Conservation (phyloP, 139 green algal species). For the Gonium pectorale region DNA sequence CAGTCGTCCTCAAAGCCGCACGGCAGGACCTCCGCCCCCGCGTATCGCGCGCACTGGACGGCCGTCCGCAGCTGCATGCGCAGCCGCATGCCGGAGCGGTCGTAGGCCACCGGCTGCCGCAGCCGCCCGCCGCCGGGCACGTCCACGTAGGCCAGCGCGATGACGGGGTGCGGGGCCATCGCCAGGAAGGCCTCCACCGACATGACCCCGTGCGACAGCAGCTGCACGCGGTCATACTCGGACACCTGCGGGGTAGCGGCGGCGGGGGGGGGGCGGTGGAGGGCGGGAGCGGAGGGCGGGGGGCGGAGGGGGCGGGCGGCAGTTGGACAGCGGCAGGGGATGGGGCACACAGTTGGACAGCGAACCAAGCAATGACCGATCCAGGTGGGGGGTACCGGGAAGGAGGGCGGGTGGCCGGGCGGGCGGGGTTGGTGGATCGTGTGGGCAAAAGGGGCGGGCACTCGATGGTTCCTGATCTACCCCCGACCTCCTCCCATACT, state of each 20-base stretch:
- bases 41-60: not conserved
- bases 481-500: too few species aligned
- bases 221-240: constrained; percentile 33
- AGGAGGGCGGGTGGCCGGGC: too few species aligned
- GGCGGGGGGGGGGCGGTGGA: not conserved
- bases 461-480: too few species aligned
- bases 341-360: too few species aligned
- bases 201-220: constrained; percentile 36
- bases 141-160: not conserved
- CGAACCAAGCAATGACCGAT: too few species aligned
- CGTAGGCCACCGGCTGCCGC: not conserved
- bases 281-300: not conserved
- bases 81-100: not conserved
- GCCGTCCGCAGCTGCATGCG: not conserved
- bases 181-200: not conserved
- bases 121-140: not conserved
- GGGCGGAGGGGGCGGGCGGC: not conserved
- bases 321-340: too few species aligned
- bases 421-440: too few species aligned
- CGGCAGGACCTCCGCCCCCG: not conserved
- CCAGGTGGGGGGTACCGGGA: too few species aligned
- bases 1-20: constrained; percentile 9
- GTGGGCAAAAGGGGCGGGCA: too few species aligned
- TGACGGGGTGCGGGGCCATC: constrained; percentile 2
- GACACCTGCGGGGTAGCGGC: not conserved